Base-by-base conservation (phyloP, 2,329 filamentous ascomycete species). In the Metarhizium anisopliae region DNA sequence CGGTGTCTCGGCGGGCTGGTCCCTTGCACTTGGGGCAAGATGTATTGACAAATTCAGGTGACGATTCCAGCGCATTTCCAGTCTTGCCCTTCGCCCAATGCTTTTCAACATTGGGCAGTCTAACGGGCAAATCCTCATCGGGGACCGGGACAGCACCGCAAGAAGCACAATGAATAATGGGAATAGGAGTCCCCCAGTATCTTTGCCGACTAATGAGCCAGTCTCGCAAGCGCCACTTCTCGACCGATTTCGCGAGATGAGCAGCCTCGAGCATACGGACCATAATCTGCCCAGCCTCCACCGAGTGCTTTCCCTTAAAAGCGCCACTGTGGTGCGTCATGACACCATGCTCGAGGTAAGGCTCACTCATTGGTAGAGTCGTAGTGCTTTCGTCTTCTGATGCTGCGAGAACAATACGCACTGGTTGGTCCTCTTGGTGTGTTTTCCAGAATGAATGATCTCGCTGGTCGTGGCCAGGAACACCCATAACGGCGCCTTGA, bases 201-300 rank as follows among this genome's bases (percentile, higher is more conserved):
- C 91, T 79, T 70, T 96, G 91, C n/a, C 91, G 84, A 67, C 90
- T 95, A 63, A 96, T 87, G 55, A 96, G 75, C 91, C 91, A 96
- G 70, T 96, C 91, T 58, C 90, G 79, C 30, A 96, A 77, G 53
- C 87, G 84, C 89, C 90, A 95, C 59, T 83, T 88, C 57, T 89
- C 83, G 8, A 81, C 76, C n/a, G 74, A 68, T 56, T 82, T 76
- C 10, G 84, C 89, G n/a, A 84, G 73, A 1, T 75, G 71, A 5
- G 81, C 79, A 2, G 75, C 70, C 58, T 81, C 71, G 2, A 86
- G 77, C 61, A 81, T 70, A 38, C 72, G 66, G 18, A 90, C 71
- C 52, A 95, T 81, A 60, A 78, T 73, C 58, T 78, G 68, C 2
- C 79, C 83, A 1, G 85, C 86, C 54, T 86, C 77, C 3, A 74